Percentiles rank a stretch among this genome's conserved stretches.
phyloP scores from a whole-genome alignment of 176 grass and related monocot species.

The Carex scoparia region DNA sequence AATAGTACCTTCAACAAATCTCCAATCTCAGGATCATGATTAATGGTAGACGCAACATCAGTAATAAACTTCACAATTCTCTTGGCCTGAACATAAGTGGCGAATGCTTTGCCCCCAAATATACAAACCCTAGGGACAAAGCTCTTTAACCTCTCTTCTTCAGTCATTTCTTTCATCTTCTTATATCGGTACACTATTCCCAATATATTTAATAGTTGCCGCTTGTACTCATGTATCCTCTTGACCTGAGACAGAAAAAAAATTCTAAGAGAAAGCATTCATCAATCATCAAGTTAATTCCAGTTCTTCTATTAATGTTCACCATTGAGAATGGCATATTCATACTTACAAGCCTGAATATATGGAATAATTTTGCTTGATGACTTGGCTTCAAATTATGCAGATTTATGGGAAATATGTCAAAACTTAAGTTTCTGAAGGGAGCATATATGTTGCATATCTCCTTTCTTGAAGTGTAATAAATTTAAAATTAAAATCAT shows the following conservation, averaged over 20 bases:
- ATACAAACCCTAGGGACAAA: slow-evolving; percentile 93
- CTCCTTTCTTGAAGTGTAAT: background rate
- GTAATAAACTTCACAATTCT: slow-evolving; percentile 96
- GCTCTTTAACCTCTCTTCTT: slow-evolving; percentile 51
- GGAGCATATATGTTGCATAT: background rate
- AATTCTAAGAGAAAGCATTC: slow-evolving; percentile 11
- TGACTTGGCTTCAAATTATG: background rate
- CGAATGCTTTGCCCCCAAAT: slow-evolving; percentile 99
- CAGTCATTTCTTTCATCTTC: slow-evolving; percentile 98
- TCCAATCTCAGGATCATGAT: slow-evolving; percentile 90
- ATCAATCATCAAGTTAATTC: background rate
- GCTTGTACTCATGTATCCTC: slow-evolving; percentile 97
- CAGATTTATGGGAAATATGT: background rate
- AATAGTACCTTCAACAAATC: slow-evolving; percentile 85
- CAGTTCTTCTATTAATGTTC: background rate
- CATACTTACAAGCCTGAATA: background rate
- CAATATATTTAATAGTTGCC: slow-evolving; percentile 89
- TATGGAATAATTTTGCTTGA: background rate
- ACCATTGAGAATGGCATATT: background rate
- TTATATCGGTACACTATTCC: slow-evolving; percentile 97
- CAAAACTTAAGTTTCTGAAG: slow-evolving; percentile 1
- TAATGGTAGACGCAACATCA: slow-evolving; percentile 85
- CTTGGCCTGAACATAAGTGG: slow-evolving; percentile 95
- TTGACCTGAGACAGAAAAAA: slow-evolving; percentile 64
- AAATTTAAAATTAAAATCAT: background rate